Percentiles rank a stretch among this genome's conserved stretches.
These are phyloP conservation scores for Cladophialophora bantiana DNA, from an alignment of 2,329 filamentous ascomycete species.

Conservation along the genomic window DNA sequence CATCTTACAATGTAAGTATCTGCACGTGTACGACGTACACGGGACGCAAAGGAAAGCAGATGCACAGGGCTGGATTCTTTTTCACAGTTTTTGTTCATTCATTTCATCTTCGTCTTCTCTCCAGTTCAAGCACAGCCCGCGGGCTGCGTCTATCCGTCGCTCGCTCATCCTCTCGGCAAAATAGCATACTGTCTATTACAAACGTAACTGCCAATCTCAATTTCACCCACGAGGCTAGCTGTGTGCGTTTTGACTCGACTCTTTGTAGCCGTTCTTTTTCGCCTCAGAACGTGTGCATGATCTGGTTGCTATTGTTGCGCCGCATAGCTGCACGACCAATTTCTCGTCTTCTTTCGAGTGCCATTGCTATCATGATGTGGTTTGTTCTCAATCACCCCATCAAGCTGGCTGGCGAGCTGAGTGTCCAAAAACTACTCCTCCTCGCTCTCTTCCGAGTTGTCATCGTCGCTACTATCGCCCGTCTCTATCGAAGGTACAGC, in stretches of 20 bases:
- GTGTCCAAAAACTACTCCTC: conserved; percentile 48
- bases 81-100: neutral
- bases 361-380: neutral
- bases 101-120: neutral
- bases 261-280: neutral
- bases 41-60: neutral
- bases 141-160: neutral
- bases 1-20: neutral
- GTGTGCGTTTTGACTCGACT: neutral
- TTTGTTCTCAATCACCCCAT: neutral
- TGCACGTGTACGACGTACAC: neutral
- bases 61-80: neutral
- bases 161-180: neutral
- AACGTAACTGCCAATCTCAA: neutral
- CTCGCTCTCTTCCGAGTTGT: conserved; percentile 58
- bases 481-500: conserved; percentile 53
- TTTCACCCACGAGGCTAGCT: neutral
- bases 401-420: conserved; percentile 4
- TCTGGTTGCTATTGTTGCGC: neutral
- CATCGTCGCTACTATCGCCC: conserved; percentile 56
- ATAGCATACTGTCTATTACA: conserved; percentile 6
- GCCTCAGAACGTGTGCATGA: neutral
- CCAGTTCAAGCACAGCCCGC: neutral
- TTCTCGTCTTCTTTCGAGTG: neutral
- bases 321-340: neutral